Base-by-base conservation (phyloP, 1,284 basidiomycete species). In the Phylloboletellus chloephorus region DNA sequence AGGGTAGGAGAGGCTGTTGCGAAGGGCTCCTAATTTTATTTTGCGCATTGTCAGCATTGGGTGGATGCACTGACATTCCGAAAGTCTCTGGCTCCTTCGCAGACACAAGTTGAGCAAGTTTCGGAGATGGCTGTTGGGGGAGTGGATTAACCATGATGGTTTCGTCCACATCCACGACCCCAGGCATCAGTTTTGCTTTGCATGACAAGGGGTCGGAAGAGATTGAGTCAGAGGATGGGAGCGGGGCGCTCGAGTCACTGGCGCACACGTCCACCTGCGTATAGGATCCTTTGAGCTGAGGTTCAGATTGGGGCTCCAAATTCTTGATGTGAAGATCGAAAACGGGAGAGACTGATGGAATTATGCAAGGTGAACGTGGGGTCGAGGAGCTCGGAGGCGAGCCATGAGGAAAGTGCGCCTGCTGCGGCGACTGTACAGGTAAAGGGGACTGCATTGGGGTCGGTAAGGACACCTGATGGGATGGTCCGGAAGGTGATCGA, bases 11-110 rank as follows among this genome's bases (percentile, higher is more conserved):
- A 24, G 43, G 31, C 7, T 26, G 32, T 17, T 45, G 51, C 16
- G 47, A 42, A 21, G 43, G 26, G 17, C 40, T 54, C 13, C 36
- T 33, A 19, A 39, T 41, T n/a, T 39, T 31, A 30, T 22, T 30
- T 20, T 48, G 44, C 12, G 35, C 38, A 36, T 23, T 7, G 23
- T 28, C 30, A 16, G 31, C 17, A 30, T 38, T 36, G 9, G 39
- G 20, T 23, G 36, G 36, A 37, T 36, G 24, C 11, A 6, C 20
- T 10, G 43, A 21, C 7, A 22, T n/a, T 30, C 13, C 37, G 17
- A 22, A 17, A 19, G 28, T 24, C 13, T 10, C 36, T 26, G 36
- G 19, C 10, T 53, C 43, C 13, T 24, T 22, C 23, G 22, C 16
- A 23, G 21, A 7, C 13, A 40, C 16, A 29, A 31, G 26, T 31